Conservation (phyloP, 2,329 filamentous ascomycete species). For the Fusarium coicis region DNA sequence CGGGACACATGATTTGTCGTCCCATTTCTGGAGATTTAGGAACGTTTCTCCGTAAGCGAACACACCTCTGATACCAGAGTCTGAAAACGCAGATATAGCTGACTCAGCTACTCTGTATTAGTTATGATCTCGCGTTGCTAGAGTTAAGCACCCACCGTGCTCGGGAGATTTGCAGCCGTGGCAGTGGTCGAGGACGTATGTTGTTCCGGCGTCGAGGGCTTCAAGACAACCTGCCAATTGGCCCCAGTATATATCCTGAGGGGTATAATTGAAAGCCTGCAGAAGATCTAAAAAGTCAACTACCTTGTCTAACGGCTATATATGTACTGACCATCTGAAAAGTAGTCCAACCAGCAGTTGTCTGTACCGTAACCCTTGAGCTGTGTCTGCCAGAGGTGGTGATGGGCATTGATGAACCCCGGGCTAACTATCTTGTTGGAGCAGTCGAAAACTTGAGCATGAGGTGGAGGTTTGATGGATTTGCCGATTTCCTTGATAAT, state of each 20-base stretch:
- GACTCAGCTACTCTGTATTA: background rate
- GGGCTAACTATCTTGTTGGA: conserved; percentile 22
- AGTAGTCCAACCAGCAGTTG: background rate
- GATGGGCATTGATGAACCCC: conserved; percentile 30
- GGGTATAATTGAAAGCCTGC: background rate
- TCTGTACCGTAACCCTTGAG: background rate
- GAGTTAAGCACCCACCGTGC: rapidly evolving
- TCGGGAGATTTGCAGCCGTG: background rate
- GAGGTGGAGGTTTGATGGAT: background rate
- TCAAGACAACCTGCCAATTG: background rate
- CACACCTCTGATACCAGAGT: background rate
- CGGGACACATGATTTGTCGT: background rate
- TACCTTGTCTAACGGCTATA: background rate
- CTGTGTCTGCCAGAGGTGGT: conserved; percentile 29
- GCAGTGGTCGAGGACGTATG: background rate
- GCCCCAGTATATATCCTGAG: background rate
- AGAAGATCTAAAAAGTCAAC: background rate
- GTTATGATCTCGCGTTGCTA: rapidly evolving
- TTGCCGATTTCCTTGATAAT: background rate
- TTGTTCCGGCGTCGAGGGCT: background rate
- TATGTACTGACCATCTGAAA: background rate
- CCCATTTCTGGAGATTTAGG: background rate
- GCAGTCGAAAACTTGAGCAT: conserved; percentile 8
- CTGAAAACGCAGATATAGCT: background rate
- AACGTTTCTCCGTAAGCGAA: conserved; percentile 1